Evolutionary conservation across 129 eudicot genomes (phyloP).

Genomic region (Arctium minus): DNA sequence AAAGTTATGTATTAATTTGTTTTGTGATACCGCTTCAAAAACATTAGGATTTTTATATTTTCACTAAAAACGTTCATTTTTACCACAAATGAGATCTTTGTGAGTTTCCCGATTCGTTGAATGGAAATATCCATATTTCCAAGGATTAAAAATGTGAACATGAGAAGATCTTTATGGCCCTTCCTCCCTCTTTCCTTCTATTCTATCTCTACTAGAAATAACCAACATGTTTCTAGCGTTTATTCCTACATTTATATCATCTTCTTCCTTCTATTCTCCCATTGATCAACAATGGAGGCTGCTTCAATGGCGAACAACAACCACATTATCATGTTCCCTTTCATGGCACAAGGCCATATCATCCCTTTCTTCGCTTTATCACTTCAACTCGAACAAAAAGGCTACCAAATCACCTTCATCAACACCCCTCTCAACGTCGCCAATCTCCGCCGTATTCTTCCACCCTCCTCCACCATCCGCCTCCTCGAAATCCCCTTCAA

Average conservation of each 20-base stretch:
- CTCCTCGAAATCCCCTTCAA: conserved; percentile 59
- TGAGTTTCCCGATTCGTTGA: too few relatives aligned
- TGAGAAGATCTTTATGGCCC: neutral
- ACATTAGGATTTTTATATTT: too few relatives aligned
- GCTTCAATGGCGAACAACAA: conserved; percentile 14
- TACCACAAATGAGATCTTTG: too few relatives aligned
- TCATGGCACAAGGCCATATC: conserved; percentile 85
- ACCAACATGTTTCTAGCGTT: too few relatives aligned
- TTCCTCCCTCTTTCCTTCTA: too few relatives aligned
- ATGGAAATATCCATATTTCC: too few relatives aligned
- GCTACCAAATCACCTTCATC: conserved; percentile 45
- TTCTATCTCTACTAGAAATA: too few relatives aligned
- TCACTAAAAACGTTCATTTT: too few relatives aligned
- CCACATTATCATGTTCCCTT: conserved; percentile 58
- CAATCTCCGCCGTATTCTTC: conserved; percentile 42
- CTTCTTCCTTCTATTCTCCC: neutral
- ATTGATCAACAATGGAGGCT: neutral
- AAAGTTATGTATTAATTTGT: too few relatives aligned
- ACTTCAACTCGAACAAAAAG: conserved; percentile 35
- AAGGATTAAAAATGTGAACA: too few relatives aligned
- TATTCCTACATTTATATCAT: too few relatives aligned
- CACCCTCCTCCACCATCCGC: conserved; percentile 46
- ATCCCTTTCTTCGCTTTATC: conserved; percentile 70
- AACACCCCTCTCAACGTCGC: conserved; percentile 74
- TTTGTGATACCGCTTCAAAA: too few relatives aligned